A percentile compares a stretch with the other conserved stretches of the same genome.
These are phyloP conservation scores for Cryptosporidium felis DNA, from an alignment of 169 alveolate genomes.

Conservation along the genomic window DNA sequence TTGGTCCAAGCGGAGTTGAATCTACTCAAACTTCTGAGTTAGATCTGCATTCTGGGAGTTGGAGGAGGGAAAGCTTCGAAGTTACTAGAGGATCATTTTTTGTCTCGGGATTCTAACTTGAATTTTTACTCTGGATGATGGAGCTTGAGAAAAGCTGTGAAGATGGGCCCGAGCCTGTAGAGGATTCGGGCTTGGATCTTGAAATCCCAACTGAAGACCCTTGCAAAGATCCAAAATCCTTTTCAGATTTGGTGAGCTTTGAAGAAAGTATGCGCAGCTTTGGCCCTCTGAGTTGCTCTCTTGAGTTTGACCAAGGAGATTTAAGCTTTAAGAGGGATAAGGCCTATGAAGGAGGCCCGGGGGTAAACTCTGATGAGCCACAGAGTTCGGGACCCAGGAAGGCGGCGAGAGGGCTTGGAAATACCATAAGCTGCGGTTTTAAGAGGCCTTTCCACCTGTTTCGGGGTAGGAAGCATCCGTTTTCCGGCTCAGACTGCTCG, in stretches of 20 bases:
- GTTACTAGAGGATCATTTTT: no score
- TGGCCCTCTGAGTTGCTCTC: background rate
- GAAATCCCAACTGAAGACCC: slow-evolving; percentile 33
- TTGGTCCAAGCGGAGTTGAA: no score
- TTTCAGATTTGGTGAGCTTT: background rate
- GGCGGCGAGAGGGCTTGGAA: no score
- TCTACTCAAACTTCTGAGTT: no score
- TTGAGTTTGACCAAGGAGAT: background rate
- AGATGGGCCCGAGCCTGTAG: no score
- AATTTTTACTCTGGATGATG: no score
- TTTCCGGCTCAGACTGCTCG: background rate
- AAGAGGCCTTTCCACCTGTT: background rate
- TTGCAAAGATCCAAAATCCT: background rate
- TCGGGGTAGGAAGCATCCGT: background rate
- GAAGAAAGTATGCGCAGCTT: background rate
- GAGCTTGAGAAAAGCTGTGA: no score
- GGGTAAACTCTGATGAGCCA: background rate
- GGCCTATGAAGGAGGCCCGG: background rate
- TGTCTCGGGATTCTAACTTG: no score
- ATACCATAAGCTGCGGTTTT: background rate
- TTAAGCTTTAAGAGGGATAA: background rate
- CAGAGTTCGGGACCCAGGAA: background rate
- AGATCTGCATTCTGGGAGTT: no score
- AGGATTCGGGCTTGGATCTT: background rate
- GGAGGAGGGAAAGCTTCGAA: no score